Evolutionary conservation across 345 rosid species (phyloP).

Genomic region (Moricandia moricandioides): DNA sequence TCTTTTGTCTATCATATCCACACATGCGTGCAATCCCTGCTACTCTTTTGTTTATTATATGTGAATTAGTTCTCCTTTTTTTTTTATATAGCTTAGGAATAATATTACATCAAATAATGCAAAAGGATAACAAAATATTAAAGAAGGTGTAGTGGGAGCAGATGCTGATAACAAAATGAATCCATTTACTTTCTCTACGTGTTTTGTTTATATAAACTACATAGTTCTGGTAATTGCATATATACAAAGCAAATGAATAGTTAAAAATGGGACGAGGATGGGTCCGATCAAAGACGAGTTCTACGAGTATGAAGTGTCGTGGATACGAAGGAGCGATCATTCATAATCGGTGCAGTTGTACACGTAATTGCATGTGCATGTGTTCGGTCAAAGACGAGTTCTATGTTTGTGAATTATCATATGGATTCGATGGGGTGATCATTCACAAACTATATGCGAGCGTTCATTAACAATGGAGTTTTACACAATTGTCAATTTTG

Average conservation of each 20-base stretch:
- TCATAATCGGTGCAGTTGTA: neutral
- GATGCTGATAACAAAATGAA: neutral
- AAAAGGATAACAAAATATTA: neutral
- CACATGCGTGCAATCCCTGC: slow-evolving; percentile 33
- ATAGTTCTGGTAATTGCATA: neutral
- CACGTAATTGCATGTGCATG: neutral
- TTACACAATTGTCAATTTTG: neutral
- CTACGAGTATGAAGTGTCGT: neutral
- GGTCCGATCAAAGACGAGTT: neutral
- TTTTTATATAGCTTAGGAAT: neutral
- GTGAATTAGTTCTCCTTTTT: neutral
- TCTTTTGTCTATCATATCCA: slow-evolving; percentile 30
- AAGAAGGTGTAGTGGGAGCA: neutral
- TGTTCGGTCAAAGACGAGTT: slow-evolving; percentile 19
- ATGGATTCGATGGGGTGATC: slow-evolving; percentile 26
- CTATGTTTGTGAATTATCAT: slow-evolving; percentile 27
- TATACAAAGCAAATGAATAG: neutral
- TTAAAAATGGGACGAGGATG: slow-evolving; percentile 16
- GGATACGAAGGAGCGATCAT: neutral
- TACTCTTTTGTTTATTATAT: slow-evolving; percentile 2
- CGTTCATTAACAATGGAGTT: neutral
- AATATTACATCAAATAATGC: neutral
- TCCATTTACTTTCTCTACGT: neutral
- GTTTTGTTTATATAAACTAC: neutral
- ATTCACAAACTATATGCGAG: neutral